phyloP scores from a whole-genome alignment of 1,139 yeast species.

The Blastobotrys serpentis region DNA sequence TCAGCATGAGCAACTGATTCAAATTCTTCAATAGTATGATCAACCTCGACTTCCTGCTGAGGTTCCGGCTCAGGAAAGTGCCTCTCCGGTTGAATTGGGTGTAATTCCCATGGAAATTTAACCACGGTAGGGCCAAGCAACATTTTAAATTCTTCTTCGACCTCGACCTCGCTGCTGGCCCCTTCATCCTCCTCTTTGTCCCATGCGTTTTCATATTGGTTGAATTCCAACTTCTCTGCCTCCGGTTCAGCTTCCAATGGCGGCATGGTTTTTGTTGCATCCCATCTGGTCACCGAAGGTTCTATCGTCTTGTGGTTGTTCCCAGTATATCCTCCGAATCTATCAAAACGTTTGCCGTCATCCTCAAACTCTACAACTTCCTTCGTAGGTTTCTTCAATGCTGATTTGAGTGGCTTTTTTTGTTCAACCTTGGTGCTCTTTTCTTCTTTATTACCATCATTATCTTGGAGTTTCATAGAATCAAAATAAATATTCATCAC shows the following conservation, averaged over 20 bases:
- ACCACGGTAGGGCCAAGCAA: slow-evolving; percentile 16
- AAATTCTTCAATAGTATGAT: slow-evolving; percentile 2
- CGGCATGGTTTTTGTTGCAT: slow-evolving; percentile 44
- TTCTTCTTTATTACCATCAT: not conserved
- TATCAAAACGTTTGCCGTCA: slow-evolving; percentile 27
- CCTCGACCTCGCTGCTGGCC: slow-evolving; percentile 3
- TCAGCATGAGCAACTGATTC: not conserved
- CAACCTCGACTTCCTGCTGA: slow-evolving; percentile 6
- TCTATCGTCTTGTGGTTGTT: slow-evolving; percentile 26
- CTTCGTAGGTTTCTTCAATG: slow-evolving; percentile 12
- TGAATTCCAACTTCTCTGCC: slow-evolving; percentile 37
- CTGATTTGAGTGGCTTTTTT: slow-evolving; percentile 13
- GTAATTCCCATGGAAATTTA: slow-evolving; percentile 20
- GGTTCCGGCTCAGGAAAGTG: slow-evolving; percentile 5
- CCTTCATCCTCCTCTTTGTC: slow-evolving; percentile 23
- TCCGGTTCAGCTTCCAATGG: slow-evolving; percentile 43
- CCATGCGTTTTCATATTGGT: slow-evolving; percentile 33
- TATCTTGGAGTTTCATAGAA: not conserved
- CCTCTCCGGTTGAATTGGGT: not conserved
- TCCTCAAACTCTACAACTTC: slow-evolving; percentile 8
- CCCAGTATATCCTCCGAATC: slow-evolving; percentile 18
- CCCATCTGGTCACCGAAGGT: slow-evolving; percentile 42
- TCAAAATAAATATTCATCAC: slow-evolving; percentile 1
- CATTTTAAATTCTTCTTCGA: slow-evolving; percentile 5
- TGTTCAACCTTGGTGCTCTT: not conserved